Conservation (phyloP, 768 basidiomycete genomes). For the Flagelloscypha sp. region DNA sequence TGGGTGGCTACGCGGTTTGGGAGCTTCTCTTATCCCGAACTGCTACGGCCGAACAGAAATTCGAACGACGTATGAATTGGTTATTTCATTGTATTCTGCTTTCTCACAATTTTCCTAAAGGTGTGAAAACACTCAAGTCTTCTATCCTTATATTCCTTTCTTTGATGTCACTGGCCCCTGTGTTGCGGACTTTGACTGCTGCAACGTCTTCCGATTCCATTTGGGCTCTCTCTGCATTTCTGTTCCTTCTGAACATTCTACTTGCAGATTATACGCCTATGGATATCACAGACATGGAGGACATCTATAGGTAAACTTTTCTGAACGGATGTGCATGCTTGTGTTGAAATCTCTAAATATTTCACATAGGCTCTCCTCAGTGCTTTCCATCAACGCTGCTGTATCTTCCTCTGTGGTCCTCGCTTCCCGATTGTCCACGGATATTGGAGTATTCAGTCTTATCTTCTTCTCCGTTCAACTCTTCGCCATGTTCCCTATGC, state of each 20-base stretch:
- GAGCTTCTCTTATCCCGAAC: conserved; percentile 30
- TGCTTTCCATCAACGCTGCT: conserved; percentile 84
- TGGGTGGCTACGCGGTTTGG: conserved; percentile 57
- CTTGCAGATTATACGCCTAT: conserved; percentile 73
- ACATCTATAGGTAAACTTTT: conserved; percentile 2
- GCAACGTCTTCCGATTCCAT: conserved; percentile 96
- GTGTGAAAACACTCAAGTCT: conserved; percentile 67
- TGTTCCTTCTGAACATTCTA: conserved; percentile 76
- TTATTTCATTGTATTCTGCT: too few relatives aligned
- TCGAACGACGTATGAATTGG: neutral
- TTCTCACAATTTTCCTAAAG: conserved; percentile 28
- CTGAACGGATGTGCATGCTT: neutral
- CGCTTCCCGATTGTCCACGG: conserved; percentile 79
- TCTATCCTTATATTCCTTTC: conserved; percentile 83
- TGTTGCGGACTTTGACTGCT: conserved; percentile 84
- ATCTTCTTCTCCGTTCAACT: conserved; percentile 75
- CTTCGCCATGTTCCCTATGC: conserved; percentile 78
- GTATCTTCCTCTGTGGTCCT: conserved; percentile 90
- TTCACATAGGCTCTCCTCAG: conserved; percentile 59
- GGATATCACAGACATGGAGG: conserved; percentile 19
- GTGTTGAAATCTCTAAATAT: conserved; percentile 18
- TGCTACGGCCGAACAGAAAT: neutral
- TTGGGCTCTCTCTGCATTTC: conserved; percentile 84
- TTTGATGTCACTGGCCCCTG: conserved; percentile 84
- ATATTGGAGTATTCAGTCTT: conserved; percentile 83